Conservation (phyloP, 2,329 filamentous ascomycete species). For the Fusarium coffeatum region DNA sequence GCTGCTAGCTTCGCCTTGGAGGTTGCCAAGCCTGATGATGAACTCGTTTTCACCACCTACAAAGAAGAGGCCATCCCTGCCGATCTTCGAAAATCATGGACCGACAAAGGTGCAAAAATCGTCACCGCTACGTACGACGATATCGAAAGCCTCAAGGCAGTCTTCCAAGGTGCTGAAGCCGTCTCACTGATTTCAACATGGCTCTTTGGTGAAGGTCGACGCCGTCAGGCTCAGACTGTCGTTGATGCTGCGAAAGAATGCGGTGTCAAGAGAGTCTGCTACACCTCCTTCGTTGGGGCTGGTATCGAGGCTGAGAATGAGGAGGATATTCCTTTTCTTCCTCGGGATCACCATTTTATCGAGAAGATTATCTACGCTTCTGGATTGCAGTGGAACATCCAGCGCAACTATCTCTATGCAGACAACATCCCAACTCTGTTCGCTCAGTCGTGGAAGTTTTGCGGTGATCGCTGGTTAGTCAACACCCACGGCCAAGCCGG, state of each 20-base stretch:
- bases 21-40: constrained; percentile 38
- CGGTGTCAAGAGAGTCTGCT: constrained; percentile 41
- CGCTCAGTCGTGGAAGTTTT: constrained; percentile 40
- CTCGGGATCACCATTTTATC: constrained; percentile 42
- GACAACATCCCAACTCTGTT: constrained; percentile 42
- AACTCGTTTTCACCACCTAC: constrained; percentile 42
- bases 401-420: constrained; percentile 43
- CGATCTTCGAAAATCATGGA: constrained; percentile 33
- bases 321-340: constrained; percentile 44
- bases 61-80: constrained; percentile 35
- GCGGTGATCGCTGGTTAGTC: constrained; percentile 39
- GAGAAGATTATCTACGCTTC: constrained; percentile 41
- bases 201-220: constrained; percentile 41
- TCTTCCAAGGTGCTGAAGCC: constrained; percentile 43
- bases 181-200: constrained; percentile 43
- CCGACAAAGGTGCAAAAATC: constrained; percentile 38
- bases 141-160: constrained; percentile 37
- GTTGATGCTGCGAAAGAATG: constrained; percentile 42
- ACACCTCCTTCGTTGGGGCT: constrained; percentile 42
- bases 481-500: constrained; percentile 40
- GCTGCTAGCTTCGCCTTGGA: constrained; percentile 40
- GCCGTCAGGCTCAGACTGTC: constrained; percentile 35
- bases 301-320: constrained; percentile 42
- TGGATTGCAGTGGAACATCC: constrained; percentile 39
- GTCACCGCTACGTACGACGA: constrained; percentile 40